phyloP scores from a whole-genome alignment of 306 rosid genomes.

The Pueraria montana region DNA sequence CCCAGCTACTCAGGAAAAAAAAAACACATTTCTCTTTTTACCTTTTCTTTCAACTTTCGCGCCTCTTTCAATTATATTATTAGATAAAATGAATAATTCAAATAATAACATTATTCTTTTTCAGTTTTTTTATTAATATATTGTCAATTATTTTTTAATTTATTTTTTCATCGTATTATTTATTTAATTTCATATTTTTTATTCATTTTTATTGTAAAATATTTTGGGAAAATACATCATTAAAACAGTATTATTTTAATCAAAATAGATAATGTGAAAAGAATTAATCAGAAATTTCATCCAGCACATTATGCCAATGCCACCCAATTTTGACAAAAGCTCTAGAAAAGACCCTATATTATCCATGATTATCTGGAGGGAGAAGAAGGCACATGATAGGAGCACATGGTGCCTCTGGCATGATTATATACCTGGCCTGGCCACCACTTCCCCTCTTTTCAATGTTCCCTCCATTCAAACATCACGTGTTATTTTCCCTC shows the following conservation, averaged over 20 bases:
- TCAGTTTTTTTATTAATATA: neutral
- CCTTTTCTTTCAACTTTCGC: slow-evolving; percentile 19
- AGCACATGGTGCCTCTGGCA: slow-evolving; percentile 81
- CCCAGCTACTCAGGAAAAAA: slow-evolving; percentile 23
- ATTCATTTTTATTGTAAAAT: neutral
- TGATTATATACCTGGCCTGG: slow-evolving; percentile 76
- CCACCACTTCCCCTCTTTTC: slow-evolving; percentile 68
- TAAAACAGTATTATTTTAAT: neutral
- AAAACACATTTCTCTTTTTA: slow-evolving; percentile 42
- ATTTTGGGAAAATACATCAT: neutral
- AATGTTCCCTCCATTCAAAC: slow-evolving; percentile 77
- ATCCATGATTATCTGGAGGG: slow-evolving; percentile 42
- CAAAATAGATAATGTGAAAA: slow-evolving; percentile 42
- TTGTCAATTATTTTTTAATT: too few relatives aligned
- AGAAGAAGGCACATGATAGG: slow-evolving; percentile 66
- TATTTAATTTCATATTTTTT: too few relatives aligned
- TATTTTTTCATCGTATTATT: neutral
- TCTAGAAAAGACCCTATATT: slow-evolving; percentile 11
- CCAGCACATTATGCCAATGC: neutral
- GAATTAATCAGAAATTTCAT: neutral
- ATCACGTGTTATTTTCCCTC: slow-evolving; percentile 61
- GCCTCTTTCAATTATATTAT: neutral
- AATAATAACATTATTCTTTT: neutral
- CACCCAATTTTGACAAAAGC: slow-evolving; percentile 27
- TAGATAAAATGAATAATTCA: slow-evolving; percentile 21